Conservation (phyloP, 768 basidiomycete genomes). For the Phanerochaete carnosa region DNA sequence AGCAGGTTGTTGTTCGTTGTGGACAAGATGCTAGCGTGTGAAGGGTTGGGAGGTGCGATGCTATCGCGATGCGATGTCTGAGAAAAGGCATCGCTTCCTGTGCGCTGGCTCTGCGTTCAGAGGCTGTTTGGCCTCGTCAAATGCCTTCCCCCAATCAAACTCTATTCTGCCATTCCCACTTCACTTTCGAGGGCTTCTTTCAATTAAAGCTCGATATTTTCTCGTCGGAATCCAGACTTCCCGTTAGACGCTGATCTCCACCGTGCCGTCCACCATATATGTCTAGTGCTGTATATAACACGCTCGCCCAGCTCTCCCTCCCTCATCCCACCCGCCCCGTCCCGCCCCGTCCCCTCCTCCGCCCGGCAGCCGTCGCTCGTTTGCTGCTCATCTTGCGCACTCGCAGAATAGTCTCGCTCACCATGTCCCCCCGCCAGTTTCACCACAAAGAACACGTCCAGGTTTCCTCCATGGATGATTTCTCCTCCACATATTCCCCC, state of each 20-base stretch:
- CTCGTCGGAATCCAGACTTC: neutral
- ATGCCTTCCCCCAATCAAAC: conserved; percentile 1
- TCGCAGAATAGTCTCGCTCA: neutral
- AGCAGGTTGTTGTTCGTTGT: neutral
- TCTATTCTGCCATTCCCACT: neutral
- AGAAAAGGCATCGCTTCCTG: neutral
- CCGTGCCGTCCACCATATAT: neutral
- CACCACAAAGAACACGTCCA: conserved; percentile 21
- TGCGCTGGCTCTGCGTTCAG: conserved; percentile 3
- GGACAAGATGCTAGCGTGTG: neutral
- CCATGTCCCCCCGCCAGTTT: conserved; percentile 15
- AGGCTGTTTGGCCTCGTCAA: neutral
- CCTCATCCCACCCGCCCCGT: neutral
- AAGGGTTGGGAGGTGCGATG: conserved; percentile 1
- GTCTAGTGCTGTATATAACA: neutral
- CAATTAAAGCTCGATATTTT: neutral
- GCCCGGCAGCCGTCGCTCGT: neutral
- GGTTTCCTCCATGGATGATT: conserved; percentile 27
- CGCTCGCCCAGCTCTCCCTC: neutral
- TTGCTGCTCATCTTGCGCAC: neutral
- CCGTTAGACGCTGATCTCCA: neutral
- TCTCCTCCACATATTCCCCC: conserved; percentile 24
- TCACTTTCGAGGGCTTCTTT: neutral
- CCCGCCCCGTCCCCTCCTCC: neutral
- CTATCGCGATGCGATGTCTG: neutral